A percentile compares a stretch with the other conserved stretches of the same genome.
Conservation (phyloP, 108 stramenopile genomes). For the Phaeodactylum tricornutum region DNA sequence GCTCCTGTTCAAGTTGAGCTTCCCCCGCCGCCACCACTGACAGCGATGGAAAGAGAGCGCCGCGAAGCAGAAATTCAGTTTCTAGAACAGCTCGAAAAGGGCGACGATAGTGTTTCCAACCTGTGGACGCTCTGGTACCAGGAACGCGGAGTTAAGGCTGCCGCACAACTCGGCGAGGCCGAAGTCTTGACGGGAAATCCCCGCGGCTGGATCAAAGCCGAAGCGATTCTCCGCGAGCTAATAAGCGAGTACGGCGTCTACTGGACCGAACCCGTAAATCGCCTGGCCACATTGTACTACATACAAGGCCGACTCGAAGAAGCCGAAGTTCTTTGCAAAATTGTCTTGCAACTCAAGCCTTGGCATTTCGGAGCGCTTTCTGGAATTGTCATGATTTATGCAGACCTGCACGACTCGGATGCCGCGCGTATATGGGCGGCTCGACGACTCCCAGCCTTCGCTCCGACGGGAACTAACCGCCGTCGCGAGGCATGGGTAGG, state of each 20-base stretch:
- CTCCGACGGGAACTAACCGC: conserved; percentile 10
- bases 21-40: conserved; percentile 33
- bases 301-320: conserved; percentile 45
- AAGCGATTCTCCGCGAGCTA: conserved; percentile 24
- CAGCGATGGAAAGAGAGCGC: conserved; percentile 29
- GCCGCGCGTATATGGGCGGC: conserved; percentile 45
- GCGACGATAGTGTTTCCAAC: conserved; percentile 21
- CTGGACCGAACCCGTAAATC: conserved; percentile 68
- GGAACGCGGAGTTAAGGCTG: conserved; percentile 34
- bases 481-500: conserved; percentile 32
- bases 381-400: conserved; percentile 57
- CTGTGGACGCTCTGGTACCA: conserved; percentile 44
- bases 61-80: conserved; percentile 29
- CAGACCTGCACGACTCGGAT: conserved; percentile 27
- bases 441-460: conserved; percentile 35
- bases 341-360: conserved; percentile 55
- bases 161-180: conserved; percentile 7
- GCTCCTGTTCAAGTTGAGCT: conserved; percentile 6
- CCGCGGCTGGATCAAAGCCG: conserved; percentile 35
- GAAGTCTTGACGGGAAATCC: conserved; percentile 26
- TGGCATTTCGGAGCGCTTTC: conserved; percentile 80
- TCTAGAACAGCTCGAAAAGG: conserved; percentile 9
- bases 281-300: conserved; percentile 59
- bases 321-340: conserved; percentile 39
- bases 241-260: conserved; percentile 50